Conservation (phyloP, 2,329 filamentous ascomycete genomes). For the Colletotrichum sp. region DNA sequence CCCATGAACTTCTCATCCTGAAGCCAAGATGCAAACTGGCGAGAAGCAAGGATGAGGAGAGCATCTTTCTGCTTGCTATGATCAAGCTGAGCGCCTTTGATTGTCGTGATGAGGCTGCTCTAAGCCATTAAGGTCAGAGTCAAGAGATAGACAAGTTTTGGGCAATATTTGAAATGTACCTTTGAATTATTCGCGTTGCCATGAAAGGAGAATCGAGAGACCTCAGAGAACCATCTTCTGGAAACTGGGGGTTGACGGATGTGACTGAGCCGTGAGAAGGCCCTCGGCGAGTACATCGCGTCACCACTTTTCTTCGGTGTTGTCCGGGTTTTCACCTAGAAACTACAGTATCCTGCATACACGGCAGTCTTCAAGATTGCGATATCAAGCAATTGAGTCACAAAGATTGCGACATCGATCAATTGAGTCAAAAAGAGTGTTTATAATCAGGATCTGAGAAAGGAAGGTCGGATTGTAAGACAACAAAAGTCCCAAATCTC, state of each 20-base stretch:
- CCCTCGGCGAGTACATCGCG: neutral
- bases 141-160: neutral
- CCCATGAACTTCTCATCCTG: conserved; percentile 47
- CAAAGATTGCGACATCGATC: neutral
- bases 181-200: neutral
- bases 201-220: conserved; percentile 2
- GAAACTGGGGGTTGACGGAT: neutral
- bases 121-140: neutral
- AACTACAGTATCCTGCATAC: neutral
- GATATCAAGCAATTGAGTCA: neutral
- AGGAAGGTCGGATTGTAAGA: neutral
- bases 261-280: neutral
- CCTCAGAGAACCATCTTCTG: neutral
- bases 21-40: conserved; percentile 51
- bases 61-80: conserved; percentile 33
- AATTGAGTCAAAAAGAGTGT: neutral
- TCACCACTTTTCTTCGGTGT: neutral
- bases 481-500: neutral
- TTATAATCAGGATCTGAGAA: neutral
- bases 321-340: neutral
- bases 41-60: conserved; percentile 56
- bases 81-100: neutral
- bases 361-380: neutral
- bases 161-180: neutral
- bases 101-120: neutral